These are phyloP conservation scores for Odonthalia washingtoniensis DNA, from an alignment of 31 red algal genomes.

Conservation along the genomic window DNA sequence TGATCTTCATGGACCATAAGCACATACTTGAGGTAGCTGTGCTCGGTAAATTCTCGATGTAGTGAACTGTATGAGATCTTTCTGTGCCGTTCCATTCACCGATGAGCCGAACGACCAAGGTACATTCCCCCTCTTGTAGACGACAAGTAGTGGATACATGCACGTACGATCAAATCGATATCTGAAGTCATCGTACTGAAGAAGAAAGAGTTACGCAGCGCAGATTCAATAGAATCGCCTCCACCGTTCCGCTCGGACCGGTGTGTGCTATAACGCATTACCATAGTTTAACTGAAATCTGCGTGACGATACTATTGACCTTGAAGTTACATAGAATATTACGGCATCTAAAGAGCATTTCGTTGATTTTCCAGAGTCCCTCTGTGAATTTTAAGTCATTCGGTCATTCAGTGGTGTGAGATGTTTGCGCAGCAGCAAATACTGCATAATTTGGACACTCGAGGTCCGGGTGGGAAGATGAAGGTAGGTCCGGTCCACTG, in stretches of 20 bases:
- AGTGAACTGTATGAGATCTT: slow-evolving; percentile 30
- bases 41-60: background rate
- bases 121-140: background rate
- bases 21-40: background rate
- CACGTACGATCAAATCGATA: background rate
- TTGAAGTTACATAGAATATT: background rate
- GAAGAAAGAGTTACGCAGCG: background rate
- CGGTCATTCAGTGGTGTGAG: background rate
- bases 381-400: background rate
- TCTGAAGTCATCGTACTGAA: background rate
- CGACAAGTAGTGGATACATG: slow-evolving; percentile 18
- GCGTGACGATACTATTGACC: too few species aligned
- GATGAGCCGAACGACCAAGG: background rate
- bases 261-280: slow-evolving; percentile 25
- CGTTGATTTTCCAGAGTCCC: background rate
- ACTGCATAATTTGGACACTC: background rate
- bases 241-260: slow-evolving; percentile 2
- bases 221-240: background rate
- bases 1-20: too few species aligned
- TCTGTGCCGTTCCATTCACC: background rate
- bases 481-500: background rate
- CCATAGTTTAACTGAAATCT: too few species aligned
- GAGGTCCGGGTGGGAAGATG: background rate
- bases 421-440: background rate
- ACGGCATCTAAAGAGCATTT: slow-evolving; percentile 30